These are phyloP conservation scores for Firmiana major DNA, from an alignment of 345 rosid genomes.

Conservation along the genomic window DNA sequence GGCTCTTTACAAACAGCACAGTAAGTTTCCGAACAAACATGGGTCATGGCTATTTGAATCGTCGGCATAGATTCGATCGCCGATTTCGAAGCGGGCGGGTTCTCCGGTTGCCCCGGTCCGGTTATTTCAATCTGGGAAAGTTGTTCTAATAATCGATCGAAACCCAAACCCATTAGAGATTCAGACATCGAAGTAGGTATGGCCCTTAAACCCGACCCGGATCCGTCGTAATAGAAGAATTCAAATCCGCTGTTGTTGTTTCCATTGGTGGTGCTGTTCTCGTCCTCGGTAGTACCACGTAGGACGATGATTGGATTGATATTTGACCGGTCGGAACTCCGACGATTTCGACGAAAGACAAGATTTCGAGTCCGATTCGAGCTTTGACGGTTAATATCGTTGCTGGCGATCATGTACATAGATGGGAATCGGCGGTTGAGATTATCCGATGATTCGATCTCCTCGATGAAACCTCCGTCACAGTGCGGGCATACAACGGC, in stretches of 20 bases:
- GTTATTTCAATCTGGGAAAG: slow-evolving; percentile 20
- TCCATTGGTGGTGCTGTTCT: neutral
- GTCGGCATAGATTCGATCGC: slow-evolving; percentile 29
- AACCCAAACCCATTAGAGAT: slow-evolving; percentile 15
- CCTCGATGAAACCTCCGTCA: slow-evolving; percentile 25
- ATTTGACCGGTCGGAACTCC: slow-evolving; percentile 17
- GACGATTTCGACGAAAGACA: slow-evolving; percentile 6
- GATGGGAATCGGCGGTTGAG: neutral
- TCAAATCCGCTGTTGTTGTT: slow-evolving; percentile 7
- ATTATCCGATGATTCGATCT: slow-evolving; percentile 13
- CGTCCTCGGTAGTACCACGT: slow-evolving; percentile 11
- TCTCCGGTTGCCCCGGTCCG: slow-evolving; percentile 16
- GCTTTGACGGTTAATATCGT: slow-evolving; percentile 1
- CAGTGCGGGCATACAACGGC: slow-evolving; percentile 20
- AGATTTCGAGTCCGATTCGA: slow-evolving; percentile 5
- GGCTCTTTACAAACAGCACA: slow-evolving; percentile 33
- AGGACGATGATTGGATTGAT: slow-evolving; percentile 20
- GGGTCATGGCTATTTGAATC: slow-evolving; percentile 9
- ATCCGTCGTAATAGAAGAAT: slow-evolving; percentile 12
- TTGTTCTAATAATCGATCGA: slow-evolving; percentile 21
- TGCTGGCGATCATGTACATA: slow-evolving; percentile 12
- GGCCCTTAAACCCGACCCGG: slow-evolving; percentile 14
- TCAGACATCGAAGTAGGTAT: slow-evolving; percentile 15
- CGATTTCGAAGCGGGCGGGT: slow-evolving; percentile 25
- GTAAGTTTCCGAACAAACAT: slow-evolving; percentile 15